phyloP scores from a whole-genome alignment of 192 early-diverging fungal genomes.

The Rhizophagus prolifer region DNA sequence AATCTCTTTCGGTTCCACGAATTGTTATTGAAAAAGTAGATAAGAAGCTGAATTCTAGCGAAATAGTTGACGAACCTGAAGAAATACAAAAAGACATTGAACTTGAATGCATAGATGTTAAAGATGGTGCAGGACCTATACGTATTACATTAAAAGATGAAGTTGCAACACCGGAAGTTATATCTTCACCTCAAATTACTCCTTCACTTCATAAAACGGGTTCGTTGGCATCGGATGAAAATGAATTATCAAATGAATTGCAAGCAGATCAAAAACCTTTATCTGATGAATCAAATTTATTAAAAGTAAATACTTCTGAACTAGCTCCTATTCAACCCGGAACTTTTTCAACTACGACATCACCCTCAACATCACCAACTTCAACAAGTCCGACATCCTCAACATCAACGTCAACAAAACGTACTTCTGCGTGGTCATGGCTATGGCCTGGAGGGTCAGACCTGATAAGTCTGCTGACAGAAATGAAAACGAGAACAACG shows the following conservation, averaged over 20 bases:
- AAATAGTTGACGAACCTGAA: not conserved
- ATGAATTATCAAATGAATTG: not conserved
- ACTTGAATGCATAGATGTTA: constrained; percentile 16
- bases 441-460: not conserved
- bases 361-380: not conserved
- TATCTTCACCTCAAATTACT: not conserved
- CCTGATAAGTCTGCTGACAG: not conserved
- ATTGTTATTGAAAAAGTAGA: not conserved
- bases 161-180: not conserved
- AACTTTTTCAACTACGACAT: not conserved
- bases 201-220: not conserved
- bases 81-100: constrained; percentile 7
- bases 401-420: not conserved
- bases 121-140: constrained; percentile 9
- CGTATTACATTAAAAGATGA: constrained; percentile 26
- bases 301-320: not conserved
- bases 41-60: not conserved
- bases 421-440: constrained; percentile 8
- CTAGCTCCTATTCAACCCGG: not conserved
- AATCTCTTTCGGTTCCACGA: not conserved
- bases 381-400: not conserved
- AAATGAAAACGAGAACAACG: constrained; percentile 2
- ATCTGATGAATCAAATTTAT: constrained; percentile 7
- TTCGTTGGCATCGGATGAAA: not conserved
- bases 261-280: not conserved